Percentiles rank a stretch among this genome's conserved stretches.
Conservation (phyloP, 257 asterid genomes). For the Nicotiana knightiana region DNA sequence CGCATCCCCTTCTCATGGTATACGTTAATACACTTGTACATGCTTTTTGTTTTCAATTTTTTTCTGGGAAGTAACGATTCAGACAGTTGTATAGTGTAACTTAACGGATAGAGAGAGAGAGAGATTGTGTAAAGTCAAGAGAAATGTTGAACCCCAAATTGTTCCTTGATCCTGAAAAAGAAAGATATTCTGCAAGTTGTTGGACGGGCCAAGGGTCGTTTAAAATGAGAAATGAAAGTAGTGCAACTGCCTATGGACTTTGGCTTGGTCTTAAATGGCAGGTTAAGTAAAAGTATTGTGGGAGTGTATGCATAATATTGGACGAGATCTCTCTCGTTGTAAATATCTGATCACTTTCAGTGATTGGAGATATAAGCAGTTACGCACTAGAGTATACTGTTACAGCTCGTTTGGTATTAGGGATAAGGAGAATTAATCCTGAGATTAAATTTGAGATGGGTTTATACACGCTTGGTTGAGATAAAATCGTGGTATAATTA, state of each 20-base stretch:
- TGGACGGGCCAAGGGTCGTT: neutral
- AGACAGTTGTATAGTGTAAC: neutral
- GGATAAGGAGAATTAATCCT: too few relatives aligned
- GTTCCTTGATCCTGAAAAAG: neutral
- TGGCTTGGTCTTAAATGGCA: neutral
- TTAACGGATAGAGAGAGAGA: neutral
- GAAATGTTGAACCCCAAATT: neutral
- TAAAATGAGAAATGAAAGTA: neutral
- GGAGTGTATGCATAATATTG: too few relatives aligned
- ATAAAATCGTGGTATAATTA: too few relatives aligned
- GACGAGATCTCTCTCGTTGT: too few relatives aligned
- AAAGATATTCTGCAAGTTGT: neutral
- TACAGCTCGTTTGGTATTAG: too few relatives aligned
- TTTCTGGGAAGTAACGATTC: neutral
- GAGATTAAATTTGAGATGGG: too few relatives aligned
- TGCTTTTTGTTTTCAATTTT: neutral
- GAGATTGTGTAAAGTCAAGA: neutral
- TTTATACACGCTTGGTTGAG: too few relatives aligned
- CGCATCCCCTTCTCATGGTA: neutral
- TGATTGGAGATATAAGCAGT: too few relatives aligned
- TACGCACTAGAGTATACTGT: too few relatives aligned
- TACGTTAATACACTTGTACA: neutral
- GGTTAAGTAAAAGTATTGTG: neutral
- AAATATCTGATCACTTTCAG: neutral
- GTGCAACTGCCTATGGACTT: neutral